Base-by-base conservation (phyloP, 2,329 filamentous ascomycete species). In the Arthrocladium fulminans region DNA sequence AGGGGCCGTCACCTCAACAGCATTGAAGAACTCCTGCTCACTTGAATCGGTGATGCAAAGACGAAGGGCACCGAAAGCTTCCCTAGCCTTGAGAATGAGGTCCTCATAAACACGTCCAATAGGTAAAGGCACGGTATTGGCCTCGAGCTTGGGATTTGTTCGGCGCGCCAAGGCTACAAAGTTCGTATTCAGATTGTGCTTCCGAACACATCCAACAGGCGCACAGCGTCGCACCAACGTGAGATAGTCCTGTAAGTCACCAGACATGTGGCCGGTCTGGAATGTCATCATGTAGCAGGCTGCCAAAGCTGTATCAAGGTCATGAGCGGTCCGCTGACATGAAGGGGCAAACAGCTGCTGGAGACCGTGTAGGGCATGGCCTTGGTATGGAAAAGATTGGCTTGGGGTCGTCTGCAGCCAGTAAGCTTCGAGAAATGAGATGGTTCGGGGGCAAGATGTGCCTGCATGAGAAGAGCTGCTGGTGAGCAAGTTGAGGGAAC, bases 381-480 rank as follows among this genome's bases (percentile, higher is more conserved):
- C 66, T 20, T 81, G 78, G 61, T 86, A 81, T 32, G 67, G 67
- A 67, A 84, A 76, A 35, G 81, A 80, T 23, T 75, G 71, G 10
- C 73, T 67, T 72, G 61, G 9, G 83, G 69, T 48, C 70, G 70
- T 1, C 70, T 59, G 50, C 76, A 77, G 1, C 67, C 61, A 3
- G 65, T 63, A 3, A 84, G 44, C n/a, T 57, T 32, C 6, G 54
- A 47, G 19, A 59, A 69, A 52, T 85, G 78, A 0, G 81, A 84
- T 32, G 82, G 83, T 1, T 81, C 73, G 51, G 83, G 73, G 12
- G 80, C 81, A 0, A 84, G 71, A 42, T 86, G 80, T 2, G 81
- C 79, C 60, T 85, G 81, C 75, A 86, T 83, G 9, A 84, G 70
- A 50, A 82, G 47, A 82, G 77, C 52, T 82, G 73, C 74, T 81